phyloP scores from a whole-genome alignment of 805 yeast genomes.

The Candida xiaguanensis region DNA sequence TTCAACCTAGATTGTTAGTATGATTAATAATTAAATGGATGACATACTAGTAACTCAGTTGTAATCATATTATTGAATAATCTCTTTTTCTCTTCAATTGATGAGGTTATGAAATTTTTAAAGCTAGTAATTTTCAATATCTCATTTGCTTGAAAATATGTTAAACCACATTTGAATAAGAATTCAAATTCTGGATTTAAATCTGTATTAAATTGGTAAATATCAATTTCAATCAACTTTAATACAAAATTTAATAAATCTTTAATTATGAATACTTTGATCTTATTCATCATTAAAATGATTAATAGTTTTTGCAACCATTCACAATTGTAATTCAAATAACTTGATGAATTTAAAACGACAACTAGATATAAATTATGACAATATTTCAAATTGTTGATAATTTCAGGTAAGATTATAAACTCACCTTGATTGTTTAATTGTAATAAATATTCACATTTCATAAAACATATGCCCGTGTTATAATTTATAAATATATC shows the following conservation, averaged over 20 bases:
- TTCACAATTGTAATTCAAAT: slow-evolving; percentile 3
- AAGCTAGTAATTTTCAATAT: slow-evolving; percentile 1
- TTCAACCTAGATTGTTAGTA: slow-evolving; percentile 6
- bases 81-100: not conserved
- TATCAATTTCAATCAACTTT: slow-evolving; percentile 2
- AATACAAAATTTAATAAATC: no score
- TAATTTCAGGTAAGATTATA: not conserved
- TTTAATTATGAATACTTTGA: slow-evolving; percentile 1
- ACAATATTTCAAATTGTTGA: not conserved
- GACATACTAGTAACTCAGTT: slow-evolving; percentile 4
- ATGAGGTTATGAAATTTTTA: not conserved
- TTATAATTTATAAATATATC: slow-evolving; percentile 5
- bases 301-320: slow-evolving; percentile 2
- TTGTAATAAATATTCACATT: slow-evolving; percentile 5
- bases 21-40: no score
- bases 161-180: slow-evolving; percentile 5
- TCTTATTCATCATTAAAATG: not conserved
- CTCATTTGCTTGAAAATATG: slow-evolving; percentile 6
- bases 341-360: not conserved
- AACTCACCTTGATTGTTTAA: not conserved
- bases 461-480: slow-evolving; percentile 2
- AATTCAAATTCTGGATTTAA: not conserved
- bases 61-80: not conserved
- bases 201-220: no score
- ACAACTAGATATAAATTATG: slow-evolving; percentile 5